Percentiles rank a stretch among this genome's conserved stretches.
These are phyloP conservation scores for Clonostachys sp. DNA, from an alignment of 2,329 filamentous ascomycete genomes.

Conservation along the genomic window DNA sequence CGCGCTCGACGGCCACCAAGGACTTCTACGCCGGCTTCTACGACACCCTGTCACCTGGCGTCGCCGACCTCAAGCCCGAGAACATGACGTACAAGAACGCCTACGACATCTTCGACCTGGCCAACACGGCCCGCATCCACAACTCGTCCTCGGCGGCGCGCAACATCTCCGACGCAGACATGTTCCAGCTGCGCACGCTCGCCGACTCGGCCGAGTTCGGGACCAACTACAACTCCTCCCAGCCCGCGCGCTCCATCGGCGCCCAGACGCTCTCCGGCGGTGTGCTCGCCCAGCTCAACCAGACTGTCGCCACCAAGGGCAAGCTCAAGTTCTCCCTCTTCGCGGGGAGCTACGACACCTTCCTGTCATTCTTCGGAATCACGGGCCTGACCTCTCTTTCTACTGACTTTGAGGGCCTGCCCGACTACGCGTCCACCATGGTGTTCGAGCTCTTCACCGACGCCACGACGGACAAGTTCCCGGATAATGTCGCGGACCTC, in stretches of 20 bases:
- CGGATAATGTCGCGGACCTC: conserved; percentile 14
- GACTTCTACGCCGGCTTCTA: conserved; percentile 22
- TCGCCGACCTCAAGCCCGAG: conserved; percentile 20
- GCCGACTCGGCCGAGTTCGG: conserved; percentile 24
- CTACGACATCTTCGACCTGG: conserved; percentile 26
- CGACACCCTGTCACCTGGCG: conserved; percentile 15
- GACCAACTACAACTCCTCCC: conserved; percentile 20
- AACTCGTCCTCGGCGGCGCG: conserved; percentile 17
- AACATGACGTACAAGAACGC: conserved; percentile 26
- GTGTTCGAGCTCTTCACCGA: conserved; percentile 24
- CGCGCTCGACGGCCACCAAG: conserved; percentile 15
- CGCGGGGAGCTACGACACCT: conserved; percentile 26
- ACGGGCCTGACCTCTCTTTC: conserved; percentile 15
- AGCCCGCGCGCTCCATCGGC: conserved; percentile 19
- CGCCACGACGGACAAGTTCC: conserved; percentile 13
- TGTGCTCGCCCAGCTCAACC: conserved; percentile 20
- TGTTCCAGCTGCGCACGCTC: conserved; percentile 22
- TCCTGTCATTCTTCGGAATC: conserved; percentile 26
- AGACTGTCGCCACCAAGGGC: conserved; percentile 18
- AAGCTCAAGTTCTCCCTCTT: conserved; percentile 25
- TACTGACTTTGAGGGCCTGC: conserved; percentile 21
- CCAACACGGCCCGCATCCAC: conserved; percentile 27
- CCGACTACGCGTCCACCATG: conserved; percentile 28
- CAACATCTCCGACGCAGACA: conserved; percentile 21
- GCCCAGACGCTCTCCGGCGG: conserved; percentile 21